Evolutionary conservation across 305 asterid genomes (phyloP).

Genomic region (Fraxinus greggii): DNA sequence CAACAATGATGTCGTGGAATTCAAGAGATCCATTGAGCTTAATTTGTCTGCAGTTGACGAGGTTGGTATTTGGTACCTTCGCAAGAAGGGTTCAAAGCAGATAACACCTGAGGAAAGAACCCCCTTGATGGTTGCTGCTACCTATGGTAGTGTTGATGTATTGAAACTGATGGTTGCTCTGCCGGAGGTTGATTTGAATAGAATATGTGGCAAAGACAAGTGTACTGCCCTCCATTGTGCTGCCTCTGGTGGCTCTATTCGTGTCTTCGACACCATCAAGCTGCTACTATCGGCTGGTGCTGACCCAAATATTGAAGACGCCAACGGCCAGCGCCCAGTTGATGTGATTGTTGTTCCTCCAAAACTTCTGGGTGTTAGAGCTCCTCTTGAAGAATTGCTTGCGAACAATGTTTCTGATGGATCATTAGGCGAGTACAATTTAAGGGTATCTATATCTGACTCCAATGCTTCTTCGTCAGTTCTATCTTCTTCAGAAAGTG

Average conservation of each 20-base stretch:
- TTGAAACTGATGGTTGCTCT: constrained; percentile 47
- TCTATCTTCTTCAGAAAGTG: constrained; percentile 52
- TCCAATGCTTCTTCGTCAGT: constrained; percentile 47
- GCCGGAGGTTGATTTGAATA: constrained; percentile 59
- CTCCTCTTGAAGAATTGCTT: constrained; percentile 52
- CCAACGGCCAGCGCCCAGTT: constrained; percentile 43
- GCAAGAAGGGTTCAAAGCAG: constrained; percentile 50
- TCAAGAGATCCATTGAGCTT: constrained; percentile 47
- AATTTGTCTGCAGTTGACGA: constrained; percentile 47
- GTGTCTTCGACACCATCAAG: constrained; percentile 38
- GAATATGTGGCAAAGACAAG: constrained; percentile 51
- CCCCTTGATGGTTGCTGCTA: constrained; percentile 73
- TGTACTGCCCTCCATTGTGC: constrained; percentile 75
- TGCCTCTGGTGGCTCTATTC: constrained; percentile 52
- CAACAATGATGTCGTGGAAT: constrained; percentile 50
- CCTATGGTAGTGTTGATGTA: constrained; percentile 60
- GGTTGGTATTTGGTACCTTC: constrained; percentile 60
- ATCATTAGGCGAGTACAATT: constrained; percentile 39
- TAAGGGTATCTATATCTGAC: constrained; percentile 37
- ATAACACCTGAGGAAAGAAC: constrained; percentile 53
- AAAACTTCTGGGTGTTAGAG: constrained; percentile 39
- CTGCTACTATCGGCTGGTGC: constrained; percentile 61
- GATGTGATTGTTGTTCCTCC: constrained; percentile 54
- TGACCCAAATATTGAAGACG: constrained; percentile 49
- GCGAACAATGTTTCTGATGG: constrained; percentile 42